phyloP scores from a whole-genome alignment of 371 early-diverging fungal species.

The Syncephalastrum monosporum region DNA sequence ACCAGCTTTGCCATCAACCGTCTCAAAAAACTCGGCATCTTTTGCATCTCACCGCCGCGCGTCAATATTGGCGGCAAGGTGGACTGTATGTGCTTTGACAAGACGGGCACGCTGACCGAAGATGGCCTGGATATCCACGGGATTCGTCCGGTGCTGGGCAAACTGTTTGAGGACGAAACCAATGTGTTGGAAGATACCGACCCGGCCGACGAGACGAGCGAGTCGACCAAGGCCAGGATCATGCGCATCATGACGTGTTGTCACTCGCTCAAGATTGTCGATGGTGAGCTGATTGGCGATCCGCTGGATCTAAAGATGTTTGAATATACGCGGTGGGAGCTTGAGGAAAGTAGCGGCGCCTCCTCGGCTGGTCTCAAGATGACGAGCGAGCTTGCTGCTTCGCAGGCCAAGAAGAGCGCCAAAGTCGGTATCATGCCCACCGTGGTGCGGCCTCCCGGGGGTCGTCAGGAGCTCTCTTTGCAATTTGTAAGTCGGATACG shows the following conservation, averaged over 20 bases:
- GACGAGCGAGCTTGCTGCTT: conserved; percentile 31
- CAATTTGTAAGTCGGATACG: conserved; percentile 18
- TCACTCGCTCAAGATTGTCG: conserved; percentile 92
- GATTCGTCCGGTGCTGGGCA: conserved; percentile 53
- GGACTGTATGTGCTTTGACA: conserved; percentile 98
- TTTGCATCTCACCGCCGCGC: conserved; percentile 92
- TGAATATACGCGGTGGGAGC: conserved; percentile 89
- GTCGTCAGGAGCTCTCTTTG: conserved; percentile 36
- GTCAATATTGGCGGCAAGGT: conserved; percentile 97
- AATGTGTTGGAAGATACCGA: conserved; percentile 24
- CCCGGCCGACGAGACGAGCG: conserved; percentile 18
- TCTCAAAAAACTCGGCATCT: conserved; percentile 82
- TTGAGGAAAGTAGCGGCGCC: conserved; percentile 79
- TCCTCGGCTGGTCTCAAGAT: conserved; percentile 41
- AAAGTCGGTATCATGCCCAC: conserved; percentile 73
- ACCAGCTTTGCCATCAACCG: conserved; percentile 91
- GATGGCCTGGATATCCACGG: conserved; percentile 98
- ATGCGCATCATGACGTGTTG: conserved; percentile 92
- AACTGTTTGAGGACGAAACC: conserved; percentile 42
- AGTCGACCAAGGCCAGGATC: conserved; percentile 33
- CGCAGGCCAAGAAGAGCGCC: conserved; percentile 34
- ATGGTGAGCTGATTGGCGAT: conserved; percentile 94
- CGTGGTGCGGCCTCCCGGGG: conserved; percentile 85
- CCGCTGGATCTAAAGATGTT: conserved; percentile 99
- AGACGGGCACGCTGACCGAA: conserved; percentile 99